phyloP scores from a whole-genome alignment of 1,284 basidiomycete genomes.

The Boletus holoroseus region DNA sequence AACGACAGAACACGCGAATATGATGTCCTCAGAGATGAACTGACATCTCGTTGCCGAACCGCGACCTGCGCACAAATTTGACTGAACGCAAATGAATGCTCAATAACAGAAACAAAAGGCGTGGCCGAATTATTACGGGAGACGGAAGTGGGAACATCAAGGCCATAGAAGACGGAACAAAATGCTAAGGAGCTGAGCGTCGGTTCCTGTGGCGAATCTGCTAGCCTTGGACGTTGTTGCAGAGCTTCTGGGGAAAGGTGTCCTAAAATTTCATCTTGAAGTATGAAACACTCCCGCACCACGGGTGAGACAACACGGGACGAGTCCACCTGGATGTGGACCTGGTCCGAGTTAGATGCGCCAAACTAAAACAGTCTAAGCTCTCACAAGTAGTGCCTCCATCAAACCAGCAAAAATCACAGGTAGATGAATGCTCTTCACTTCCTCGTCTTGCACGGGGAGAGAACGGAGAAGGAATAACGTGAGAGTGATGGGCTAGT shows the following conservation, averaged over 20 bases:
- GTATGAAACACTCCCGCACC: conserved; percentile 43
- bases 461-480: conserved; percentile 70
- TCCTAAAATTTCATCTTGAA: conserved; percentile 51
- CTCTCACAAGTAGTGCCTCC: conserved; percentile 56
- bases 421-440: conserved; percentile 75
- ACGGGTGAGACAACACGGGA: conserved; percentile 34
- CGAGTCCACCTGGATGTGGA: conserved; percentile 36
- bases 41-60: conserved; percentile 29
- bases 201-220: conserved; percentile 32
- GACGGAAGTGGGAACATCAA: conserved; percentile 32
- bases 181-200: conserved; percentile 46
- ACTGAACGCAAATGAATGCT: conserved; percentile 48
- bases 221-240: conserved; percentile 45
- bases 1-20: conserved; percentile 48
- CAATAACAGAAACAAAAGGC: conserved; percentile 55
- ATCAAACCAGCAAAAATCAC: conserved; percentile 63
- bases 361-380: conserved; percentile 3
- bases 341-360: conserved; percentile 31
- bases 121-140: conserved; percentile 31
- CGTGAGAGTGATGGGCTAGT: conserved; percentile 57
- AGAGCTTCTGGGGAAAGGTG: conserved; percentile 50
- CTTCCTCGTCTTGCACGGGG: conserved; percentile 75
- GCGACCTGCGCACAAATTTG: conserved; percentile 41
- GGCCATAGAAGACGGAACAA: conserved; percentile 55
- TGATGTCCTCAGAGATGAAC: conserved; percentile 40